Conservation (phyloP, 1,284 basidiomycete species). For the Moesziomyces sp. region DNA sequence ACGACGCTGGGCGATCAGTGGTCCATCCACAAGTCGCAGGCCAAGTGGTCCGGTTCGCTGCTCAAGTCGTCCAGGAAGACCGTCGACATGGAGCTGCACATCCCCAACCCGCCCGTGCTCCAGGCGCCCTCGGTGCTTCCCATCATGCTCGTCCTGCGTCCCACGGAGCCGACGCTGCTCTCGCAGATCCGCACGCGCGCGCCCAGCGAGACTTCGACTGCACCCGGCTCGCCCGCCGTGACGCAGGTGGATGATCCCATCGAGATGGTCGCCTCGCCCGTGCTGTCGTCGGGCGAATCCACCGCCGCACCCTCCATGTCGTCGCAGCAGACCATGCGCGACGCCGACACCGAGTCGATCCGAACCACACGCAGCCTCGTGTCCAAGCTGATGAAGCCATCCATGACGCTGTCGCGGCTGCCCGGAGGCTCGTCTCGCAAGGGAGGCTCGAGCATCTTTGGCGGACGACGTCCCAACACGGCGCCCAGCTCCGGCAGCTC, state of each 20-base stretch:
- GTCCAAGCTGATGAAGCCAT: conserved; percentile 42
- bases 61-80: conserved; percentile 44
- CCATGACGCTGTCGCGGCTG: conserved; percentile 28
- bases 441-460: conserved; percentile 44
- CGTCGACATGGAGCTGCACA: conserved; percentile 57
- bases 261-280: conserved; percentile 24
- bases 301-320: conserved; percentile 3
- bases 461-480: conserved; percentile 49
- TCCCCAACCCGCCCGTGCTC: conserved; percentile 42
- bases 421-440: conserved; percentile 19
- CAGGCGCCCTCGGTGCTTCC: conserved; percentile 59
- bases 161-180: conserved; percentile 54
- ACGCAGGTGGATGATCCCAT: conserved; percentile 36
- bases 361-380: conserved; percentile 47
- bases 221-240: conserved; percentile 35
- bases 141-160: conserved; percentile 57
- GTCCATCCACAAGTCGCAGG: conserved; percentile 45
- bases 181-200: conserved; percentile 32
- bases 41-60: conserved; percentile 58
- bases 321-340: conserved; percentile 13
- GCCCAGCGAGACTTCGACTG: conserved; percentile 38
- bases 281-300: conserved; percentile 6
- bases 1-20: conserved; percentile 48
- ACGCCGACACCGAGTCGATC: conserved; percentile 43
- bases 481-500: conserved; percentile 51